phyloP scores from a whole-genome alignment of 176 grass and related monocot species.

The Leersia perrieri region DNA sequence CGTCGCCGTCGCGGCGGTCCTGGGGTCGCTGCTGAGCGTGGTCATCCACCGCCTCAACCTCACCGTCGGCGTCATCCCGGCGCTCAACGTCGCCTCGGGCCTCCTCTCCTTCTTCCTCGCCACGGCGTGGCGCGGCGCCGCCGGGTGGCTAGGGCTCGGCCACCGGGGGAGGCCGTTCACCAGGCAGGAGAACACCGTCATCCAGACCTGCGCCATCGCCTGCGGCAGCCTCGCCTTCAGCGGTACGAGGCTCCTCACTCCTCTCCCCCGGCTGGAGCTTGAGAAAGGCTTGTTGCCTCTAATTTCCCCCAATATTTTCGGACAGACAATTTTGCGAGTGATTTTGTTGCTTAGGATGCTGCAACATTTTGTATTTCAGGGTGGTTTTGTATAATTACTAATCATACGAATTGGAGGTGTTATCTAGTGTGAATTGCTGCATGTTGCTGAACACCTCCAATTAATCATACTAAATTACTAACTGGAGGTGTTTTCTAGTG shows the following conservation, averaged over 20 bases:
- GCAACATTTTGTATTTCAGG: neutral
- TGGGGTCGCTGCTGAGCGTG: conserved; percentile 43
- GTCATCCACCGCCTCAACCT: conserved; percentile 57
- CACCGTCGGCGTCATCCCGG: conserved; percentile 50
- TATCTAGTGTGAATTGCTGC: neutral
- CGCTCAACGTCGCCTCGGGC: conserved; percentile 47
- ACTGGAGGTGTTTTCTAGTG: neutral
- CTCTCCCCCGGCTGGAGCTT: too few species aligned
- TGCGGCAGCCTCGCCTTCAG: conserved; percentile 90
- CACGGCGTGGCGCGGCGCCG: conserved; percentile 31
- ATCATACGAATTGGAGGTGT: neutral
- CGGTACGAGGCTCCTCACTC: conserved; percentile 56
- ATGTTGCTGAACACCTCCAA: too few species aligned
- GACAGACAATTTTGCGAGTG: neutral
- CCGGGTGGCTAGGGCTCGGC: conserved; percentile 25
- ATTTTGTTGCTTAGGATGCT: neutral
- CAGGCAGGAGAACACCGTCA: conserved; percentile 94
- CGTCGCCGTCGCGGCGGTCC: conserved; percentile 35
- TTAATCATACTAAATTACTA: too few species aligned
- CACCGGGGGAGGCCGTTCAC: conserved; percentile 58
- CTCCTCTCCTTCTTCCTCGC: conserved; percentile 46
- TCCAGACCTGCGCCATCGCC: conserved; percentile 89
- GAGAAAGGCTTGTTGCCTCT: neutral
- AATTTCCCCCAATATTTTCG: too few species aligned
- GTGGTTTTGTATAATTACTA: neutral